Evolutionary conservation across 73 alveolate genomes (phyloP).

Genomic region (Blepharisma stoltei): DNA sequence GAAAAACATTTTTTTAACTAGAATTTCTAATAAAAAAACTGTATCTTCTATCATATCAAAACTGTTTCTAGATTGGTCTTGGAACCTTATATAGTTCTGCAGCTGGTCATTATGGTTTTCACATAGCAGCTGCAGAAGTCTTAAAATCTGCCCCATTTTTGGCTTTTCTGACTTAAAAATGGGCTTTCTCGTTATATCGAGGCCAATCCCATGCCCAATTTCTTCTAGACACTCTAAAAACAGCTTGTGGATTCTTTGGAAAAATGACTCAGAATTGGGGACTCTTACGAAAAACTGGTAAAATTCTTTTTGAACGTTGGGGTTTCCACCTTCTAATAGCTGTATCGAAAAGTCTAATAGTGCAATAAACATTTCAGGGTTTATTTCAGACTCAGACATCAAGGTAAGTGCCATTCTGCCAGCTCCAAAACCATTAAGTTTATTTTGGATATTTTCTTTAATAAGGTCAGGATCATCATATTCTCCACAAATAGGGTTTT

Average conservation of each 20-base stretch:
- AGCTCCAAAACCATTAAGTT: not conserved
- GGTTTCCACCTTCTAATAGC: slow-evolving; percentile 55
- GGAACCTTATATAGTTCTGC: slow-evolving; percentile 84
- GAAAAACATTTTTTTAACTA: slow-evolving; percentile 60
- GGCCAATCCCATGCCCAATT: not conserved
- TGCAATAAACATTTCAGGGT: slow-evolving; percentile 41
- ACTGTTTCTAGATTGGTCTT: slow-evolving; percentile 73
- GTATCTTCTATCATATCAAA: slow-evolving; percentile 67
- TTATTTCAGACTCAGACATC: slow-evolving; percentile 35
- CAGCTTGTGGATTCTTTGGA: slow-evolving; percentile 42
- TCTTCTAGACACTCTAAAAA: slow-evolving; percentile 49
- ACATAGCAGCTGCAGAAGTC: slow-evolving; percentile 87
- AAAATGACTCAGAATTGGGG: slow-evolving; percentile 47
- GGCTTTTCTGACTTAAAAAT: not conserved
- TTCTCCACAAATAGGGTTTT: not conserved
- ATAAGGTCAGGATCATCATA: not conserved
- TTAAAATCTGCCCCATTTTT: slow-evolving; percentile 58
- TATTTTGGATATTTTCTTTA: slow-evolving; percentile 3
- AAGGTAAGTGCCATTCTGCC: slow-evolving; percentile 12
- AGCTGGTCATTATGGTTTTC: slow-evolving; percentile 85
- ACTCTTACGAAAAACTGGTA: slow-evolving; percentile 46
- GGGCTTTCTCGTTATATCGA: not conserved
- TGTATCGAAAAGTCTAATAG: slow-evolving; percentile 43
- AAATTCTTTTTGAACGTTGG: slow-evolving; percentile 48
- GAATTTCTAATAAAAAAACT: slow-evolving; percentile 35